Conservation (phyloP, 805 yeast species). For the Zygotorulaspora chibaensis region DNA sequence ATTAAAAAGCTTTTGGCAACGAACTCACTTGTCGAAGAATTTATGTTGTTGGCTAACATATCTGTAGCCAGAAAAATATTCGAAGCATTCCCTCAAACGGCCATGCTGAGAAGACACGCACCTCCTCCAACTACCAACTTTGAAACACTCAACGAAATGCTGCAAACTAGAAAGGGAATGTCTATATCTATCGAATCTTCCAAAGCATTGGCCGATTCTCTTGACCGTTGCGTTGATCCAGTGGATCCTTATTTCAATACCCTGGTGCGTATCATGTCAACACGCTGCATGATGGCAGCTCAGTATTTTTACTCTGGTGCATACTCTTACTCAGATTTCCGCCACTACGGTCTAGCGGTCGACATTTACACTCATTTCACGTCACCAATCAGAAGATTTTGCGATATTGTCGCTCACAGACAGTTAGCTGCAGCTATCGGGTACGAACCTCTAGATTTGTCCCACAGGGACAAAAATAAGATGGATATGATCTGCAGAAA, state of each 20-base stretch:
- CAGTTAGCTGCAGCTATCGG: slow-evolving; percentile 98
- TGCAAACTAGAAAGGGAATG: slow-evolving; percentile 74
- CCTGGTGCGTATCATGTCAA: slow-evolving; percentile 89
- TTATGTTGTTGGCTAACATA: slow-evolving; percentile 95
- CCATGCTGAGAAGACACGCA: slow-evolving; percentile 96
- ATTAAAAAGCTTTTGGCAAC: slow-evolving; percentile 84
- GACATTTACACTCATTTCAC: slow-evolving; percentile 98
- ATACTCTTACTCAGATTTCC: slow-evolving; percentile 83
- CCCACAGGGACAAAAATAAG: slow-evolving; percentile 82
- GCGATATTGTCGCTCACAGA: slow-evolving; percentile 96
- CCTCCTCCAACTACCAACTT: slow-evolving; percentile 96
- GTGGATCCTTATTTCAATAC: slow-evolving; percentile 90
- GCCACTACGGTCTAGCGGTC: slow-evolving; percentile 95
- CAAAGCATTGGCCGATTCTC: slow-evolving; percentile 85
- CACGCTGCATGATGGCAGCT: slow-evolving; percentile 99
- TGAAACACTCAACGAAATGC: slow-evolving; percentile 83
- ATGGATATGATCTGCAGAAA: slow-evolving; percentile 87
- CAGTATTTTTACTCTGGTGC: slow-evolving; percentile 93
- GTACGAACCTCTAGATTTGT: slow-evolving; percentile 75
- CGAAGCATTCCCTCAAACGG: slow-evolving; percentile 94
- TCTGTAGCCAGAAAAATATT: slow-evolving; percentile 91
- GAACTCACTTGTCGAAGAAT: slow-evolving; percentile 94
- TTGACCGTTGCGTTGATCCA: slow-evolving; percentile 81
- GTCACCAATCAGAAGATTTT: slow-evolving; percentile 95
- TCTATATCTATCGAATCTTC: slow-evolving; percentile 77